Evolutionary conservation across 1,139 yeast species (phyloP), one percentile per base, ranked within the genome.

Genomic region (Blastobotrys serpentis): DNA sequence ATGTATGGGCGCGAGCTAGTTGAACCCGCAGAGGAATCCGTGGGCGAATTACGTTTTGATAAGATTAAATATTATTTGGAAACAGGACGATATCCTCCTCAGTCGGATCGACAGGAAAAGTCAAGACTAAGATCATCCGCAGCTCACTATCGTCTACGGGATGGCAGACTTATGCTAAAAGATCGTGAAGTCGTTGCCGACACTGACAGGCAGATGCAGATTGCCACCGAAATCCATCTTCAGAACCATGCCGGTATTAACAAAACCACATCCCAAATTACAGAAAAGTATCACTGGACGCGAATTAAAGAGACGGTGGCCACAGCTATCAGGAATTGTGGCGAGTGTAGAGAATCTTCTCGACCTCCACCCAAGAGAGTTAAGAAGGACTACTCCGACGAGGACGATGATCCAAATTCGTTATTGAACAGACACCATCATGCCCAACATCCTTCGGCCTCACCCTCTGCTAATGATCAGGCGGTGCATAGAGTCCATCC

Each of bases 241-340:
- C 70, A 78, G 14, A 77, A 77, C 48, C 97, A 89, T 63, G 85
- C 84, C 4, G 98, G 98, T n/a, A 88, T 92, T 52, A 92, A 92
- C 67, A 86, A 84, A 60, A 84, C 95, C 1, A 89, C 97, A 0
- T 73, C 92, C 0, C 71, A 77, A 32, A 80, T 92, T 17, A 78
- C 94, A 0, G 94, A 86, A 55, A 78, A 79, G 56, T 92, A 84
- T 60, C 95, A 88, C 64, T 92, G 98, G 97, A 79, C 89, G 1
- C 78, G 95, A 44, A 86, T 92, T 54, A 90, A 92, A 66, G 89
- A 82, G 54, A 88, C 96, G 0, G 96, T 87, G 0, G 83, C 86
- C 0, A 80, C 82, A 36, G 94, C 88, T 1, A 82, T 90, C 45
- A 76, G 84, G 51, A 78, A 81, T 51, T 92, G 98, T 64, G 72